phyloP scores from a whole-genome alignment of 345 rosid genomes.

The Raphanus sativus region DNA sequence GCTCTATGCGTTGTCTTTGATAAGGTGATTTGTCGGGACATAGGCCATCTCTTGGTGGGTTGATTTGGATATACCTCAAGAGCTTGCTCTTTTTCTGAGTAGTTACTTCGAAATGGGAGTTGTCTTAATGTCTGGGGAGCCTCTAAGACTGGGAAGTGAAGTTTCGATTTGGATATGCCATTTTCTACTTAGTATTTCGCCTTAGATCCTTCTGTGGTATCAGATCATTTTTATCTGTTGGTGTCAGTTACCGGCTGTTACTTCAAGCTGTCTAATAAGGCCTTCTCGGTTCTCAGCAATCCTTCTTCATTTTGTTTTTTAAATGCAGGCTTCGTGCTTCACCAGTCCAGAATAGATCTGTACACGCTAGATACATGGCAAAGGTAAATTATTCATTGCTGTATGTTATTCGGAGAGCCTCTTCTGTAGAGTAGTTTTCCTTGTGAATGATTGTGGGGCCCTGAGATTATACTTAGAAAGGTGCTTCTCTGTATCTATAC shows the following conservation, averaged over 20 bases:
- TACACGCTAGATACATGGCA: constrained; percentile 10
- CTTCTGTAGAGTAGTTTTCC: not conserved
- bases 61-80: constrained; percentile 1
- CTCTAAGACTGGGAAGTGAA: constrained; percentile 22
- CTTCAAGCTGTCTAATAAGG: constrained; percentile 1
- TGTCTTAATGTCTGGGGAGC: not conserved
- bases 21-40: not conserved
- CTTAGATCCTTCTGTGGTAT: constrained; percentile 22
- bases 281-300: constrained; percentile 6
- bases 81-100: constrained; percentile 3
- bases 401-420: not conserved
- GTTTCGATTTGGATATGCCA: constrained; percentile 34
- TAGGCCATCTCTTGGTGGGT: not conserved
- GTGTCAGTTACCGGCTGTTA: constrained; percentile 12
- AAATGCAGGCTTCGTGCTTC: constrained; percentile 52
- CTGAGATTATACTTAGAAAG: not conserved
- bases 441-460: not conserved
- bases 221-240: constrained; percentile 16
- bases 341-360: constrained; percentile 34
- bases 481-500: constrained; percentile 3
- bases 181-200: constrained; percentile 33
- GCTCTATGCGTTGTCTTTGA: not conserved
- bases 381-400: constrained; percentile 47
- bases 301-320: not conserved
- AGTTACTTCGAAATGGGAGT: constrained; percentile 9